Evolutionary conservation across 140 eudicot genomes (phyloP).

Genomic region (Oenanthe javanica): DNA sequence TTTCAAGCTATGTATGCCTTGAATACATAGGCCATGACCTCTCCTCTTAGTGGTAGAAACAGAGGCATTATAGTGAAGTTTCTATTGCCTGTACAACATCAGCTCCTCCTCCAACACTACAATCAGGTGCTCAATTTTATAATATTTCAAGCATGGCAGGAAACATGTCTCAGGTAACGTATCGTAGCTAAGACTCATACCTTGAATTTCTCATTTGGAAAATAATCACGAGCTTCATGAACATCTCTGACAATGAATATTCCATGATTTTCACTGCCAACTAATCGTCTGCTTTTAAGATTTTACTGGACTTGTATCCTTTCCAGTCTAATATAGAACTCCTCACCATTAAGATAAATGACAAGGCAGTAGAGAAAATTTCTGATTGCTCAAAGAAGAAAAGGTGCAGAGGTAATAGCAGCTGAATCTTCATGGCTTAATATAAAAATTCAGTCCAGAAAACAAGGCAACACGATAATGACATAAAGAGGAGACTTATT

Average conservation of each 20-base stretch:
- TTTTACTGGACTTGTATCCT: conserved; percentile 61
- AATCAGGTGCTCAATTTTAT: conserved; percentile 27
- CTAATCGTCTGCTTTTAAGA: conserved; percentile 52
- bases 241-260: conserved; percentile 63
- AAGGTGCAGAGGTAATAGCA: conserved; percentile 34
- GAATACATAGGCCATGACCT: conserved; percentile 75
- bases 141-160: conserved; percentile 39
- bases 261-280: conserved; percentile 65
- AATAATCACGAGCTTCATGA: conserved; percentile 69
- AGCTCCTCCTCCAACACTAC: neutral
- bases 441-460: conserved; percentile 43
- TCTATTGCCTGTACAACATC: conserved; percentile 25
- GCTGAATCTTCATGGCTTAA: conserved; percentile 80
- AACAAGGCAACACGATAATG: neutral
- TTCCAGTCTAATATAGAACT: conserved; percentile 42
- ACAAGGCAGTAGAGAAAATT: conserved; percentile 53
- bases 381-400: conserved; percentile 34
- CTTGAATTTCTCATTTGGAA: conserved; percentile 33
- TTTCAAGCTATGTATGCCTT: conserved; percentile 41
- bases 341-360: conserved; percentile 58
- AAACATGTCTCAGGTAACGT: conserved; percentile 23
- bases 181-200: conserved; percentile 10
- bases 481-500: too few relatives aligned
- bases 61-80: neutral
- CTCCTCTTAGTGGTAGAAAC: conserved; percentile 24